These are phyloP conservation scores for Selaginella moellendorffii DNA, from an alignment of 75 land plant species.

Conservation along the genomic window DNA sequence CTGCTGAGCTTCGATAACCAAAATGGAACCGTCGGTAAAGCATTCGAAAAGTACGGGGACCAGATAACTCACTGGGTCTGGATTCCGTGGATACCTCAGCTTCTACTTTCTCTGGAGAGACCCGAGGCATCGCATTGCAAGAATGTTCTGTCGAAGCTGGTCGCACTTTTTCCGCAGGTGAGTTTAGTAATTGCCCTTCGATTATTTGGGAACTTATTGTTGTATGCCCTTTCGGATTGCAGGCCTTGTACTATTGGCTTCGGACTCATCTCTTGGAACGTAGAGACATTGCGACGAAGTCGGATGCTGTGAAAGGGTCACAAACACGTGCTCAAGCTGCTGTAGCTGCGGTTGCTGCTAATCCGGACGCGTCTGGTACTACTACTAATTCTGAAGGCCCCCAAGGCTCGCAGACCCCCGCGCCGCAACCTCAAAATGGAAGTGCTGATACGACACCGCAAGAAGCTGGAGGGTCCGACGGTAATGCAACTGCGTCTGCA, in stretches of 20 bases:
- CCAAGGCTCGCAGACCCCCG: constrained; percentile 38
- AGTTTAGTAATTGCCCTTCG: too few species aligned
- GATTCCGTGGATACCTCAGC: constrained; percentile 98
- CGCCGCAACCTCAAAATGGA: constrained; percentile 26
- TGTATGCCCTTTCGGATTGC: neutral
- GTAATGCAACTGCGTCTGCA: too few species aligned
- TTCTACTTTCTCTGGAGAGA: constrained; percentile 87
- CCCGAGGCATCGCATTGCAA: constrained; percentile 93
- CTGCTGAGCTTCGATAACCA: constrained; percentile 92
- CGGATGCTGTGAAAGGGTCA: constrained; percentile 48
- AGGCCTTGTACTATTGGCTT: constrained; percentile 98
- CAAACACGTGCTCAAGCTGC: constrained; percentile 12
- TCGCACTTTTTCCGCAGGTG: constrained; percentile 90
- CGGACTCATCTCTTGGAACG: constrained; percentile 95
- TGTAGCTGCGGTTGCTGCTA: constrained; percentile 37
- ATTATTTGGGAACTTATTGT: too few species aligned
- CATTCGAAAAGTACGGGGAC: constrained; percentile 83
- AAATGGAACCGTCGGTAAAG: constrained; percentile 72
- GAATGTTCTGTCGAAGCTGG: constrained; percentile 77
- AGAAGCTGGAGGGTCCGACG: too few species aligned
- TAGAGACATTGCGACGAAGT: constrained; percentile 81
- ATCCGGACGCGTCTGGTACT: constrained; percentile 29
- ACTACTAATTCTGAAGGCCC: constrained; percentile 24
- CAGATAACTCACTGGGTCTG: constrained; percentile 98
- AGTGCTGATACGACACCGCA: too few species aligned